phyloP scores from a whole-genome alignment of 208 protist genomes.

The Wallacemonas collosoma region DNA sequence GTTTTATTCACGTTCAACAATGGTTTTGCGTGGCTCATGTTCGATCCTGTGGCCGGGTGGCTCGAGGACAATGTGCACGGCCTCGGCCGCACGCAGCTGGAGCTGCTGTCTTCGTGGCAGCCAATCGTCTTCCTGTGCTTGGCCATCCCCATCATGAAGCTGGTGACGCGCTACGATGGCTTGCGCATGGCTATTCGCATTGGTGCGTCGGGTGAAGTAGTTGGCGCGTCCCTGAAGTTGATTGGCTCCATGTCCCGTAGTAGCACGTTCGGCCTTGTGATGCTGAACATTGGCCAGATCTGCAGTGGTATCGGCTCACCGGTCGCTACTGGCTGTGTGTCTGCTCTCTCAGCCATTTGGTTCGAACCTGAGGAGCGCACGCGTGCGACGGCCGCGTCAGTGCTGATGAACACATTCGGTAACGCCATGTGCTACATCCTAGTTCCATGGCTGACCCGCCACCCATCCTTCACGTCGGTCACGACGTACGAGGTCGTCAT shows the following conservation, averaged over 20 bases:
- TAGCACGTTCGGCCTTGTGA: constrained; percentile 50
- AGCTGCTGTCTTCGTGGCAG: constrained; percentile 86
- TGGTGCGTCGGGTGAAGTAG: constrained; percentile 61
- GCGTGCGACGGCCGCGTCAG: constrained; percentile 74
- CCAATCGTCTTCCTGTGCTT: constrained; percentile 72
- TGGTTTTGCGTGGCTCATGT: constrained; percentile 90
- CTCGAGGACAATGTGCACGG: constrained; percentile 70
- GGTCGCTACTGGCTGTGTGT: constrained; percentile 75
- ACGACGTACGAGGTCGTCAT: constrained; percentile 73
- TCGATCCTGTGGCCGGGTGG: constrained; percentile 80
- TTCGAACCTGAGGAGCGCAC: constrained; percentile 83
- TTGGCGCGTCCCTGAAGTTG: constrained; percentile 69
- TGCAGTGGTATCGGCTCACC: constrained; percentile 85
- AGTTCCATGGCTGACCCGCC: constrained; percentile 64
- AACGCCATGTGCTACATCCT: constrained; percentile 84
- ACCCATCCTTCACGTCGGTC: constrained; percentile 53
- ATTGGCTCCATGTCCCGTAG: constrained; percentile 48
- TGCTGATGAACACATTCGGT: constrained; percentile 83
- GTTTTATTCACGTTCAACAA: constrained; percentile 85
- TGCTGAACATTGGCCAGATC: constrained; percentile 84
- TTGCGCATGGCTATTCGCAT: constrained; percentile 71
- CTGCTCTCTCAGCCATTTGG: constrained; percentile 84
- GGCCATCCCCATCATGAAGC: constrained; percentile 76
- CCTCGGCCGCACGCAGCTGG: constrained; percentile 49
- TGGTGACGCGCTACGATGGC: constrained; percentile 75